phyloP scores from a whole-genome alignment of 345 rosid genomes.

The Murraya koenigii region DNA sequence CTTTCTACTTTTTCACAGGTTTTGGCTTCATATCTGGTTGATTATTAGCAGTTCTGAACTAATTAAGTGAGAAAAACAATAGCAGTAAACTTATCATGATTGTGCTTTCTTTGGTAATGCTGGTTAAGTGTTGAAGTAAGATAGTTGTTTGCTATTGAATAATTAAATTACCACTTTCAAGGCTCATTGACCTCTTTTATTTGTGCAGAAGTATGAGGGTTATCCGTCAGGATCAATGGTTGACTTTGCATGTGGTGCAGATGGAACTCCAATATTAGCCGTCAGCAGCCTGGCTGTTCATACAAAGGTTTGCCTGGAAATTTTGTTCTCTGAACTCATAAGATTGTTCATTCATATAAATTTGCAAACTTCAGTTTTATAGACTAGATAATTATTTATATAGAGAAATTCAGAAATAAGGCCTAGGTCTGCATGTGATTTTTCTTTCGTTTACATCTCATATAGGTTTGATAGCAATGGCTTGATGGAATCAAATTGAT shows the following conservation, averaged over 20 bases:
- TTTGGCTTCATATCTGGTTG: constrained; percentile 14
- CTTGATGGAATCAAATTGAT: not conserved
- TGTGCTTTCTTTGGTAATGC: not conserved
- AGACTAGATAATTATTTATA: not conserved
- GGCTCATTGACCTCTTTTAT: constrained; percentile 1
- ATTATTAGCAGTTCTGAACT: not conserved
- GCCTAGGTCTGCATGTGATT: not conserved
- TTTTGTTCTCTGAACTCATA: not conserved
- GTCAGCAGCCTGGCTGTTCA: constrained; percentile 85
- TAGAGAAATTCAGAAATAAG: not conserved
- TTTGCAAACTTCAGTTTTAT: not conserved
- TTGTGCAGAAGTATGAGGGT: constrained; percentile 65
- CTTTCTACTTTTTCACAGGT: constrained; percentile 91
- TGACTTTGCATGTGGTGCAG: constrained; percentile 84
- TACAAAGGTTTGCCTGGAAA: constrained; percentile 54
- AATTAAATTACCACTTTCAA: not conserved
- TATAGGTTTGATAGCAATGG: not conserved
- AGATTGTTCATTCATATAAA: not conserved
- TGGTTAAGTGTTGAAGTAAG: not conserved
- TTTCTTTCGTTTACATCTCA: not conserved
- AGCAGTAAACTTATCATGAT: not conserved
- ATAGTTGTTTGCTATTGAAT: not conserved
- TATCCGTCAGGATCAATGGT: constrained; percentile 94
- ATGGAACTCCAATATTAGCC: constrained; percentile 83
- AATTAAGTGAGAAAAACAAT: not conserved